Percentiles rank a stretch among this genome's conserved stretches.
Evolutionary conservation across 2,329 filamentous ascomycete genomes (phyloP).

Genomic region (Paracorniculantispora psalliotae): DNA sequence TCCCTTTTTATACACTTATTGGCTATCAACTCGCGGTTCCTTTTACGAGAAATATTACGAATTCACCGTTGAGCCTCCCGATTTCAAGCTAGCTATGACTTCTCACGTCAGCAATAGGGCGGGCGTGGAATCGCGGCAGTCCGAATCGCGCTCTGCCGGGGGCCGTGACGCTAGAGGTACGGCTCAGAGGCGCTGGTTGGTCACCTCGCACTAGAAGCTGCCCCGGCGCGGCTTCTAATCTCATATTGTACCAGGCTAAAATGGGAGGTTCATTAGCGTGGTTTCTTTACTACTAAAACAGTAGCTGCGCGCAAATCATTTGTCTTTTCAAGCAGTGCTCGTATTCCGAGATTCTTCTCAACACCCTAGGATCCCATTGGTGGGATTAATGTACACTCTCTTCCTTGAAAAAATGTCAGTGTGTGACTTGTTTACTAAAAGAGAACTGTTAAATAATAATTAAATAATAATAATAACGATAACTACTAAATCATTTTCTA

Average conservation of each 20-base stretch:
- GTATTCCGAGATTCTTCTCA: neutral
- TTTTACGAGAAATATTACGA: neutral
- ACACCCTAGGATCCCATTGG: neutral
- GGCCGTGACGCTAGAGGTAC: neutral
- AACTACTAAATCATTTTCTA: no score
- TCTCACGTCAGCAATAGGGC: constrained; percentile 1
- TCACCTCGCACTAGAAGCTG: neutral
- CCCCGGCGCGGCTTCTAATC: neutral
- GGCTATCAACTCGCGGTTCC: no score
- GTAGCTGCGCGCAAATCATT: neutral
- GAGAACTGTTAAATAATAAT: no score
- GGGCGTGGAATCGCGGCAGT: neutral
- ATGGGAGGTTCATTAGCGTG: neutral
- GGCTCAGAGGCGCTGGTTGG: neutral
- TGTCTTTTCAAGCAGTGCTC: neutral
- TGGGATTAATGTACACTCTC: no score
- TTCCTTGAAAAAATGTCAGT: no score
- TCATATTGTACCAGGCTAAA: neutral
- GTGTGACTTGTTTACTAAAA: no score
- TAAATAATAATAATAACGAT: no score
- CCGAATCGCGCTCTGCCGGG: neutral
- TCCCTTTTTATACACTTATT: no score
- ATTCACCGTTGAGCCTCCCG: accelerated
- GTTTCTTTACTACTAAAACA: no score
- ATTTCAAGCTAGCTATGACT: neutral